A percentile compares a stretch with the other conserved stretches of the same genome.
Evolutionary conservation across 257 asterid species (phyloP).

Genomic region (Penstemon davidsonii): DNA sequence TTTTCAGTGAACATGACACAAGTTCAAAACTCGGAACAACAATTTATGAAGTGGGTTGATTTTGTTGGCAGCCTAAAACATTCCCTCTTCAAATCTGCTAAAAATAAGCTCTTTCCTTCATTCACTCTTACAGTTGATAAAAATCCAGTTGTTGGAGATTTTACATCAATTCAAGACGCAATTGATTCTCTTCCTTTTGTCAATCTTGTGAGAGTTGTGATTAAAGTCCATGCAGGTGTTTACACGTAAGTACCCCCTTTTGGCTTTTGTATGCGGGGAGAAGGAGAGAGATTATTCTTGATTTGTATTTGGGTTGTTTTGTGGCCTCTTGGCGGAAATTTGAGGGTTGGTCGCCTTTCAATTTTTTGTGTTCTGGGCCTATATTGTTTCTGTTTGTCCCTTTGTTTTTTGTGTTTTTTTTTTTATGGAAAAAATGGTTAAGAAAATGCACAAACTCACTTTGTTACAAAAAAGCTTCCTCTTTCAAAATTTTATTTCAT

Average conservation of each 20-base stretch:
- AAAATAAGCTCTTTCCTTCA: constrained; percentile 76
- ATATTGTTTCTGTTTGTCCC: constrained; percentile 4
- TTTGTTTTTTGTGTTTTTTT: constrained; percentile 1
- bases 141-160: constrained; percentile 69
- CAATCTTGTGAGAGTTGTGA: constrained; percentile 75
- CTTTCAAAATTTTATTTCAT: no score
- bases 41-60: constrained; percentile 81
- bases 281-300: no score
- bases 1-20: constrained; percentile 49
- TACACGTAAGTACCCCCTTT: constrained; percentile 58
- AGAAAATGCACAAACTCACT: no score
- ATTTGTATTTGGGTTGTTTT: constrained; percentile 6
- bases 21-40: constrained; percentile 58
- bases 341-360: constrained; percentile 6
- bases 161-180: constrained; percentile 82
- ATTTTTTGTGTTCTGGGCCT: background rate
- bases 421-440: background rate
- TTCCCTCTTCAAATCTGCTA: constrained; percentile 63
- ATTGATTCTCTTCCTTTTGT: constrained; percentile 77
- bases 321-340: constrained; percentile 9
- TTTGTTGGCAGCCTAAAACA: constrained; percentile 79
- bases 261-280: no score
- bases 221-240: constrained; percentile 83
- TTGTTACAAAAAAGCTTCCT: no score
- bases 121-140: constrained; percentile 66